Percentiles rank a stretch among this genome's conserved stretches.
phyloP scores from a whole-genome alignment of 2,329 filamentous ascomycete species.

The Cercospora sesami region DNA sequence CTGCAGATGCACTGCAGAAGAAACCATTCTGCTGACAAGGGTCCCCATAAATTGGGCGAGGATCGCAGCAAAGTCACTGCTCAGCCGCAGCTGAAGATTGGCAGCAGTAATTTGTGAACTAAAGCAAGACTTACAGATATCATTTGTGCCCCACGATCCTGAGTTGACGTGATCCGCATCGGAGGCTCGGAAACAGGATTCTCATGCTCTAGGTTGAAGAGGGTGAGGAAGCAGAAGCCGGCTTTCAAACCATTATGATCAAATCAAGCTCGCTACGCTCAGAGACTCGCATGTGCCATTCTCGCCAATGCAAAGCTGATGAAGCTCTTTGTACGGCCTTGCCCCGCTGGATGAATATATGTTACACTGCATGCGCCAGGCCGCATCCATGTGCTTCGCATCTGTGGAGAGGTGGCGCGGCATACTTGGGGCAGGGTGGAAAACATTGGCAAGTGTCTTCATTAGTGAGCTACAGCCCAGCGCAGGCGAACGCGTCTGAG shows the following conservation, averaged over 20 bases:
- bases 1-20: background rate
- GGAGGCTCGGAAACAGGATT: background rate
- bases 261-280: background rate
- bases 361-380: background rate
- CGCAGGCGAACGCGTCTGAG: background rate
- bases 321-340: background rate
- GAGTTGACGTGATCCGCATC: background rate
- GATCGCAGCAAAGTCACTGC: too few relatives aligned
- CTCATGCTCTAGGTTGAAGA: background rate
- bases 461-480: background rate
- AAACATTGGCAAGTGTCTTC: background rate
- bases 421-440: background rate
- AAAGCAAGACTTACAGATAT: background rate
- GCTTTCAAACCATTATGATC: too few relatives aligned
- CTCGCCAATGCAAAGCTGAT: background rate
- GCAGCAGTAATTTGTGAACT: background rate
- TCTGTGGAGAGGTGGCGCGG: background rate
- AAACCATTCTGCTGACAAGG: fast-evolving
- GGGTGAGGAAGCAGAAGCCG: too few relatives aligned
- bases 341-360: background rate
- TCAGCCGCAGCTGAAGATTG: background rate
- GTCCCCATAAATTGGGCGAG: too few relatives aligned
- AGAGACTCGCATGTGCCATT: background rate
- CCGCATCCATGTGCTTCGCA: background rate
- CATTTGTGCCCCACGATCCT: background rate